These are phyloP conservation scores for Polyporus tsugae DNA, from an alignment of 1,284 basidiomycete species.

Conservation along the genomic window DNA sequence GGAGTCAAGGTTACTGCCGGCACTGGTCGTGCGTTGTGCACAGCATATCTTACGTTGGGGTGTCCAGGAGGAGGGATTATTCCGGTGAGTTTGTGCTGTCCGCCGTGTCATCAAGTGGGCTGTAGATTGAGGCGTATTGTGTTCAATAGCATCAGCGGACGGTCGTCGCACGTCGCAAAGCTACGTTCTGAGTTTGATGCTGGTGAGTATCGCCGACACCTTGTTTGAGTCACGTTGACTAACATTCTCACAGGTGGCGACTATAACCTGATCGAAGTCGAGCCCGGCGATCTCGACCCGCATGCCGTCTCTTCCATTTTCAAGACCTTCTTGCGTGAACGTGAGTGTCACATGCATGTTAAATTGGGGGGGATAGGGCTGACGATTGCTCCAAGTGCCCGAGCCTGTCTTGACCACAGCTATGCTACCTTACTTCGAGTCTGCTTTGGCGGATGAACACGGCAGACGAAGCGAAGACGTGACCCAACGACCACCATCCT, in stretches of 20 bases:
- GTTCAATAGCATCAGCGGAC: conserved; percentile 69
- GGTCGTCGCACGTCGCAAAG: conserved; percentile 77
- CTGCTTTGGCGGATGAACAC: conserved; percentile 67
- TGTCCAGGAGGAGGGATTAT: conserved; percentile 84
- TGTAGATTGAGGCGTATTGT: not conserved
- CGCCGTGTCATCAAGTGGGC: not conserved
- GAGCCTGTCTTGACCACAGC: conserved; percentile 80
- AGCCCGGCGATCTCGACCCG: conserved; percentile 87
- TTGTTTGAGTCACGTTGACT: not conserved
- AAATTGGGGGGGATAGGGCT: conserved; percentile 15
- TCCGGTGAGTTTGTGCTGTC: conserved; percentile 60
- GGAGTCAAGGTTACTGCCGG: conserved; percentile 70
- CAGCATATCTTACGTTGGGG: conserved; percentile 85
- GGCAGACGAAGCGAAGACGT: conserved; percentile 25
- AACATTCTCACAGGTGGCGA: conserved; percentile 56
- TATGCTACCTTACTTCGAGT: conserved; percentile 79
- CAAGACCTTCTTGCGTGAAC: conserved; percentile 82
- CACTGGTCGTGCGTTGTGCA: conserved; percentile 78
- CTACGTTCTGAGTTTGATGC: conserved; percentile 86
- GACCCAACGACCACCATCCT: conserved; percentile 38
- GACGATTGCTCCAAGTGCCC: conserved; percentile 64
- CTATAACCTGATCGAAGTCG: conserved; percentile 78
- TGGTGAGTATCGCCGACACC: conserved; percentile 47
- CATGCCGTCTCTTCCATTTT: conserved; percentile 91
- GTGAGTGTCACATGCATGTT: conserved; percentile 53